Evolutionary conservation across 306 rosid species (phyloP), one percentile per base, ranked within the genome.

Genomic region (Clitoria ternatea): DNA sequence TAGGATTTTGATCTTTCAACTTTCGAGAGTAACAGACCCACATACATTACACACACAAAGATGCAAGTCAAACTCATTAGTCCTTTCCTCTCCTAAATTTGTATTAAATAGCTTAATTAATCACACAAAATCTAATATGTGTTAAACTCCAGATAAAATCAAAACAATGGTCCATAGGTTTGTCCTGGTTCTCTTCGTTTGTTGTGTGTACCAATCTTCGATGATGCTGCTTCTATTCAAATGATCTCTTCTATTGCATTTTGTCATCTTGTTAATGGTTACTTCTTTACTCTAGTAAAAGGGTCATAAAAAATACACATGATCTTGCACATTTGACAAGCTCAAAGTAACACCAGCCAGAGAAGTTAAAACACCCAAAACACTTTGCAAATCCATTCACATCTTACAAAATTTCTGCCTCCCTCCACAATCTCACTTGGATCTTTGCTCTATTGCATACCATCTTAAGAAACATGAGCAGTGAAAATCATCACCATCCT

Each of bases 401-500:
- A 61, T 68, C 61, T 29, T 20, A 14, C 17, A 26, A 22, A 44
- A 37, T 66, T 39, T 62, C 24, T 49, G 47, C 50, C 33, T 12
- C 33, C 39, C 27, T 7, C 42, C 67, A 17, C 29, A 2, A 32
- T 13, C 60, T 17, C 56, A 1, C 37, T 52, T 30, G 12, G 44
- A 60, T 65, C 54, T 56, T 69, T 72, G 7, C 62, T 61, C 67
- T 27, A 13, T 4, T 37, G 2, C 55, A 26, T 23, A 26, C 9
- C 14, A 37, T 12, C 42, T 14, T 14, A 1, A 55, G 42, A 29
- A 50, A 69, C 36, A 83, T 89, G 98, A 79, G 70, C 0, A 68
- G 69, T 24, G 85, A 80, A 65, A 83, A 80, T 66, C 77, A 78
- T 42, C 83, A 78, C 45, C 75, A 68, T 7, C 71, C 62, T 7